These are phyloP conservation scores for Tylopilus sp. DNA, from an alignment of 768 basidiomycete species.

Conservation along the genomic window DNA sequence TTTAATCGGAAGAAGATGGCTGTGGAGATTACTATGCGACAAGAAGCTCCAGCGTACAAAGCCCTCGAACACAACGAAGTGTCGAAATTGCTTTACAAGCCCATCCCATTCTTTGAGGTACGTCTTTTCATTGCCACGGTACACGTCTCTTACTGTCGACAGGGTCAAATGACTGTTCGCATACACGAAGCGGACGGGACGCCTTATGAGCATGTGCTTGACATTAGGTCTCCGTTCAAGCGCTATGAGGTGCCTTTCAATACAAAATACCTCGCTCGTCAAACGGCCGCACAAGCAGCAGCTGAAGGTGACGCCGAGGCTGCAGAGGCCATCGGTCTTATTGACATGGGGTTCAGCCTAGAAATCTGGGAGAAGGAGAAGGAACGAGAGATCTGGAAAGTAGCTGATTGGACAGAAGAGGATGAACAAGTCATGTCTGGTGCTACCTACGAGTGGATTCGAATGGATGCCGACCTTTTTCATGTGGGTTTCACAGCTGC, in stretches of 20 bases:
- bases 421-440: conserved; percentile 92
- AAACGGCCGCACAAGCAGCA: conserved; percentile 89
- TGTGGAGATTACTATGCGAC: conserved; percentile 92
- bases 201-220: conserved; percentile 95
- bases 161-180: too few species aligned
- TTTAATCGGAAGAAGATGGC: conserved; percentile 99
- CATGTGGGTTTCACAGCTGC: conserved; percentile 97
- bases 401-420: conserved; percentile 97
- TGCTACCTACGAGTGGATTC: too few species aligned
- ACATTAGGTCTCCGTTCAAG: conserved; percentile 82
- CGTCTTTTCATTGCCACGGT: conserved; percentile 11
- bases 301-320: too few species aligned
- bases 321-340: conserved; percentile 88
- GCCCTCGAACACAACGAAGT: conserved; percentile 63
- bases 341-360: too few species aligned
- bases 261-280: conserved; percentile 90
- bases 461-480: conserved; percentile 98
- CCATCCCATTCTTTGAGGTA: conserved; percentile 88
- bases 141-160: conserved; percentile 4
- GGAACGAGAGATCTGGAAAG: conserved; percentile 92
- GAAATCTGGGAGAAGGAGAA: too few species aligned
- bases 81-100: too few species aligned
- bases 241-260: too few species aligned
- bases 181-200: conserved; percentile 99
- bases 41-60: conserved; percentile 77